A percentile compares a stretch with the other conserved stretches of the same genome.
These are phyloP conservation scores for Magnusiomyces tetraspermus DNA, from an alignment of 1,139 yeast genomes.

Conservation along the genomic window DNA sequence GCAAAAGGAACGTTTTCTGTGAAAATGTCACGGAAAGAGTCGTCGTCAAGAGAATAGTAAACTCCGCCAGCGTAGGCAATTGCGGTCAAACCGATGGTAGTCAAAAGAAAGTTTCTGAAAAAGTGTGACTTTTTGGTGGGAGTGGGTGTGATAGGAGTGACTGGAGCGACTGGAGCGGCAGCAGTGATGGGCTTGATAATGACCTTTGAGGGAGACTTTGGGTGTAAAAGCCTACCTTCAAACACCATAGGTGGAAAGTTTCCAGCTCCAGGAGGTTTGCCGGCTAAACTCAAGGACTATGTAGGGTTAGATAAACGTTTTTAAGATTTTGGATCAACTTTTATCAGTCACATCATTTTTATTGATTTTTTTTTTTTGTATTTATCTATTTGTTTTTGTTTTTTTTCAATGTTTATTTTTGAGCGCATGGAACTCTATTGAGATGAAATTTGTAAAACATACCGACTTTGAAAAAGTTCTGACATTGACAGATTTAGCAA, in stretches of 20 bases:
- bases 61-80: slow-evolving; percentile 33
- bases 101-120: slow-evolving; percentile 28
- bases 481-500: not conserved
- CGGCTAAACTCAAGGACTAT: not conserved
- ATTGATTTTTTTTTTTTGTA: too few species aligned
- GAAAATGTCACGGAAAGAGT: slow-evolving; percentile 38
- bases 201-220: not conserved
- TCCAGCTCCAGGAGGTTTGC: slow-evolving; percentile 4
- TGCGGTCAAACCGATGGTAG: slow-evolving; percentile 22
- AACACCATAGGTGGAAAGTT: slow-evolving; percentile 13
- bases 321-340: too few species aligned
- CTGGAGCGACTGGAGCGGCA: slow-evolving; percentile 4
- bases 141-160: slow-evolving; percentile 7
- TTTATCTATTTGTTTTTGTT: too few species aligned
- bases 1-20: slow-evolving; percentile 55
- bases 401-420: too few species aligned
- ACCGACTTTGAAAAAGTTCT: slow-evolving; percentile 1
- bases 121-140: slow-evolving; percentile 22
- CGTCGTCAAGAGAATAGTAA: slow-evolving; percentile 32
- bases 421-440: too few species aligned
- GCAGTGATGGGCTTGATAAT: not conserved
- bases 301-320: not conserved
- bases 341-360: too few species aligned
- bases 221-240: slow-evolving; percentile 11
- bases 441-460: not conserved